phyloP scores from a whole-genome alignment of 805 yeast genomes.

The Hanseniaspora nectarophila region DNA sequence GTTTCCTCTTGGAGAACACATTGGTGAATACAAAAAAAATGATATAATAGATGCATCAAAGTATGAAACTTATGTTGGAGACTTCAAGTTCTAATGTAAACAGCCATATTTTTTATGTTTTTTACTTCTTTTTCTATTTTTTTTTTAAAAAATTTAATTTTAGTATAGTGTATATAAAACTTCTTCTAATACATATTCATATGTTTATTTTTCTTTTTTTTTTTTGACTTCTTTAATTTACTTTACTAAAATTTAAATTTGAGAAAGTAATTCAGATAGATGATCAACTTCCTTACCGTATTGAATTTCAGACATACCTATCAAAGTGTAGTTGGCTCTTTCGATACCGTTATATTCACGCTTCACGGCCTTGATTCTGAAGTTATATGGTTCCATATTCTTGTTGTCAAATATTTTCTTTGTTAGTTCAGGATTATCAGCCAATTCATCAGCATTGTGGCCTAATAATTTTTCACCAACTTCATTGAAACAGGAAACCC shows the following conservation, averaged over 20 bases:
- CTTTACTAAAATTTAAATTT: too few species aligned
- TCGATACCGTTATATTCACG: constrained; percentile 72
- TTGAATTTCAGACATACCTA: constrained; percentile 42
- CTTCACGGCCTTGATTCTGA: constrained; percentile 69
- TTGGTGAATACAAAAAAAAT: not conserved
- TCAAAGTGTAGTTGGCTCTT: constrained; percentile 63
- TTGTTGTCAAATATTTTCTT: constrained; percentile 39
- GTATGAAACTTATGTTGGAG: not conserved
- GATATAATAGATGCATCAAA: not conserved
- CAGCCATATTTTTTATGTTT: too few species aligned
- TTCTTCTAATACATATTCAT: not conserved
- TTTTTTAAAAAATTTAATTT: too few species aligned
- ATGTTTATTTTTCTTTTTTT: not conserved
- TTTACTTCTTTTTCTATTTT: too few species aligned
- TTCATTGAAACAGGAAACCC: constrained; percentile 81
- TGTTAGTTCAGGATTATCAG: constrained; percentile 27
- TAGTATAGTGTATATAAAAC: not conserved
- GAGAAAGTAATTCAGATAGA: constrained; percentile 32
- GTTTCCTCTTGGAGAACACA: not conserved
- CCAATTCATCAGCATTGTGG: constrained; percentile 47
- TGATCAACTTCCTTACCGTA: constrained; percentile 49
- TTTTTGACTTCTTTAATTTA: not conserved
- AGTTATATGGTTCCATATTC: constrained; percentile 57
- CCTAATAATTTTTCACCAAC: constrained; percentile 62
- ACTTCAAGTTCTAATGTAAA: not conserved